Conservation (phyloP, 306 rosid species). For the Urtica urens region DNA sequence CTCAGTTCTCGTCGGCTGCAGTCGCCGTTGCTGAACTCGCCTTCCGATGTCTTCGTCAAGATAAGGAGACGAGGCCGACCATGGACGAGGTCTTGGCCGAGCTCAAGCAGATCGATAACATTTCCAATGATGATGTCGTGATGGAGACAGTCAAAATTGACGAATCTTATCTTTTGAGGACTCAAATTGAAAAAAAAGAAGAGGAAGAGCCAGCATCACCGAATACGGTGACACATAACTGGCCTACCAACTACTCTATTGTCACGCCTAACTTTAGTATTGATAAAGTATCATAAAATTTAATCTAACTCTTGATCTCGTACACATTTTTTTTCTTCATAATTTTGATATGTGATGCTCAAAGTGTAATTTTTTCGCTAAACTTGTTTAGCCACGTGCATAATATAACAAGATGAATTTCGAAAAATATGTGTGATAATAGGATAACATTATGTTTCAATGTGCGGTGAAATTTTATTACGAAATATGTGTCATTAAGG, state of each 20-base stretch:
- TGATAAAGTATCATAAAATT: slow-evolving; percentile 9
- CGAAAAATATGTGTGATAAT: too few species aligned
- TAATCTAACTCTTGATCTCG: too few species aligned
- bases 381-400: too few species aligned
- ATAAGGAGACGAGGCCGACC: slow-evolving; percentile 57
- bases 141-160: slow-evolving; percentile 3
- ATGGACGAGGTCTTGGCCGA: slow-evolving; percentile 44
- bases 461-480: too few species aligned
- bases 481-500: too few species aligned
- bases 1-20: slow-evolving; percentile 31
- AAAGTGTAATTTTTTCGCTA: too few species aligned
- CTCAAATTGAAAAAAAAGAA: too few species aligned
- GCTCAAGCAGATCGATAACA: slow-evolving; percentile 29
- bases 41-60: slow-evolving; percentile 50
- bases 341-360: too few species aligned
- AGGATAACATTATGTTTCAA: too few species aligned
- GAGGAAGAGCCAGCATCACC: slow-evolving; percentile 29
- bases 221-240: slow-evolving; percentile 24
- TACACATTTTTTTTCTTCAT: too few species aligned
- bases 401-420: too few species aligned
- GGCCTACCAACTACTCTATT: slow-evolving; percentile 27
- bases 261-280: slow-evolving; percentile 29
- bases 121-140: slow-evolving; percentile 9
- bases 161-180: too few species aligned
- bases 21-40: slow-evolving; percentile 51